These are phyloP conservation scores for Coleophoma crateriformis DNA, from an alignment of 2,329 filamentous ascomycete species.

Conservation along the genomic window DNA sequence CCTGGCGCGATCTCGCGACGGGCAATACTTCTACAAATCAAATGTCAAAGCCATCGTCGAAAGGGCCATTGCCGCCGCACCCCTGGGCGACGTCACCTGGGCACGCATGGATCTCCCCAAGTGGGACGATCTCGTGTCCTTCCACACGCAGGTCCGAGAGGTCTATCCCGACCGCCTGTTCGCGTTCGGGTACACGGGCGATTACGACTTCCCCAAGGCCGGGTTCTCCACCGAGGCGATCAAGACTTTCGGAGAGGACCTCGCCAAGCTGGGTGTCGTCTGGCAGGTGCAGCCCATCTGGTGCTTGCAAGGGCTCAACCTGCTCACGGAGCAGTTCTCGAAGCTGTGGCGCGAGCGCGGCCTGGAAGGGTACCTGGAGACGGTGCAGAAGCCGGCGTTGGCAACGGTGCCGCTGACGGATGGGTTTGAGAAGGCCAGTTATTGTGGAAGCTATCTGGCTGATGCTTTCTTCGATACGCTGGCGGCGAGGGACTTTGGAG, in stretches of 20 bases:
- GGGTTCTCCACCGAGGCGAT: constrained; percentile 28
- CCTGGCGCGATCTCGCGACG: constrained; percentile 25
- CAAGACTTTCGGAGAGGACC: constrained; percentile 24
- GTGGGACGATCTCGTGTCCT: constrained; percentile 30
- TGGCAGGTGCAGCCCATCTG: constrained; percentile 38
- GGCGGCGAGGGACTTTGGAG: constrained; percentile 20
- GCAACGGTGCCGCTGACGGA: constrained; percentile 23
- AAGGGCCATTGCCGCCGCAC: constrained; percentile 28
- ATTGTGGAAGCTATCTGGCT: constrained; percentile 29
- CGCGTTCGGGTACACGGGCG: constrained; percentile 32
- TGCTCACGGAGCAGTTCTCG: constrained; percentile 27
- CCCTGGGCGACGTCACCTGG: constrained; percentile 32
- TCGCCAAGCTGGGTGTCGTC: constrained; percentile 31
- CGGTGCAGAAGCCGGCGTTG: constrained; percentile 15
- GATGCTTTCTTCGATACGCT: constrained; percentile 31
- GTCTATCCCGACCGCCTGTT: constrained; percentile 31
- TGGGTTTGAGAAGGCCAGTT: constrained; percentile 31
- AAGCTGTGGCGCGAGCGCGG: constrained; percentile 28
- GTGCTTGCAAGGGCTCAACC: constrained; percentile 29
- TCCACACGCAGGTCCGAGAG: constrained; percentile 29
- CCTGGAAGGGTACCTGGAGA: constrained; percentile 29
- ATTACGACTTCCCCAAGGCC: constrained; percentile 29
- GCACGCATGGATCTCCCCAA: constrained; percentile 28
- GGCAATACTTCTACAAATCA: constrained; percentile 30
- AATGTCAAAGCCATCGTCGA: constrained; percentile 26